Conservation (phyloP, 2,329 filamentous ascomycete species). For the Talaromyces sp. region DNA sequence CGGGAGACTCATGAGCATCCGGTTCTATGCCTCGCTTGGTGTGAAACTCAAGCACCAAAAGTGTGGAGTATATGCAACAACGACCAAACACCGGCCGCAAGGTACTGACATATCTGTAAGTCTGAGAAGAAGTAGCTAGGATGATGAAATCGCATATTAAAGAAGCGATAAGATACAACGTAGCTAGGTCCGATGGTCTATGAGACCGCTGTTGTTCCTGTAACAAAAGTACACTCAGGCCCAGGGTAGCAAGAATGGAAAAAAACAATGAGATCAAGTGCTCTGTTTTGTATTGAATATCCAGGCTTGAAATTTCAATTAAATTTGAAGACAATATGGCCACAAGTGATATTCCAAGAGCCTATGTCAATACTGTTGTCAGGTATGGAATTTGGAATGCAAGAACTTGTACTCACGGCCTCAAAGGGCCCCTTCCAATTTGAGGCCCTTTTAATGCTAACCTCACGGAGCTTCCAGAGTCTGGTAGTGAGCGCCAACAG, state of each 20-base stretch:
- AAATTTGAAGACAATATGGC: neutral
- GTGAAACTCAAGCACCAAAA: conserved; percentile 1
- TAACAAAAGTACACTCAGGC: conserved; percentile 1
- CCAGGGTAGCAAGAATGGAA: conserved; percentile 1
- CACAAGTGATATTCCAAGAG: neutral
- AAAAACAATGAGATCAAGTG: neutral
- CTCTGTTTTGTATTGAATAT: neutral
- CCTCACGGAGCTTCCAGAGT: neutral
- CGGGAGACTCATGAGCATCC: neutral
- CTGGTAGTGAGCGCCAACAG: neutral
- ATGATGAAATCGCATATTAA: conserved; percentile 2
- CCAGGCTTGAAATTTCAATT: neutral
- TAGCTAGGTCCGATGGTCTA: neutral
- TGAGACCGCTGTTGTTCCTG: neutral
- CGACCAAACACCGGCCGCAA: neutral
- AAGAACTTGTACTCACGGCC: neutral
- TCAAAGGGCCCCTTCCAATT: neutral
- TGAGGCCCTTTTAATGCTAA: neutral
- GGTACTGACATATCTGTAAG: neutral
- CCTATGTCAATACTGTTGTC: neutral
- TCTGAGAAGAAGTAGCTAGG: neutral
- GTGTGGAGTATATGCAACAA: neutral
- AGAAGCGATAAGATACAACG: conserved; percentile 4
- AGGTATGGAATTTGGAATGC: neutral
- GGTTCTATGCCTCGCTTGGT: neutral